A percentile compares a stretch with the other conserved stretches of the same genome.
These are phyloP conservation scores for Tetramitus jugosus DNA, from an alignment of 208 protist species.

Conservation along the genomic window DNA sequence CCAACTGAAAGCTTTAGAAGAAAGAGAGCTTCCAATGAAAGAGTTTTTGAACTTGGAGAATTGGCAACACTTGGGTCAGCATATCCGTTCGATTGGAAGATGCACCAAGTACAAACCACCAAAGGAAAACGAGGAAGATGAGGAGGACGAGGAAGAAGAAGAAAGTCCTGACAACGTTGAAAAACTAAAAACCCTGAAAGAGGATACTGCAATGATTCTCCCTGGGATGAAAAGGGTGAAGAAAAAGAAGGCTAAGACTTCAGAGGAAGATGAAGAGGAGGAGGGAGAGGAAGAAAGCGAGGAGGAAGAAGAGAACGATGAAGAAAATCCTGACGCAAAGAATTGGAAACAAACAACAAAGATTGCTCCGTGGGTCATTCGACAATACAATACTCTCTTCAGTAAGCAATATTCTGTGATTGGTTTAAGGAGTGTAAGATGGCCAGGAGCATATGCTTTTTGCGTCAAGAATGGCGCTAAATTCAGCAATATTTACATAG, in stretches of 20 bases:
- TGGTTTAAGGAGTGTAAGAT: conserved; percentile 17
- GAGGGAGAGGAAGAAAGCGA: conserved; percentile 26
- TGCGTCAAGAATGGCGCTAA: neutral
- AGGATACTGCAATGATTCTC: neutral
- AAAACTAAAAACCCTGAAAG: neutral
- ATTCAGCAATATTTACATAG: conserved; percentile 35
- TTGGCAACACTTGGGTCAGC: conserved; percentile 70
- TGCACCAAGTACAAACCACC: conserved; percentile 52
- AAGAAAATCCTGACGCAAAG: conserved; percentile 27
- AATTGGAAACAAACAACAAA: neutral
- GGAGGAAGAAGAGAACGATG: conserved; percentile 27
- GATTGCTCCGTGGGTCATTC: conserved; percentile 12
- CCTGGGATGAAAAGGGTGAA: neutral
- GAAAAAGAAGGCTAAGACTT: neutral
- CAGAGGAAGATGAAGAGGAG: neutral
- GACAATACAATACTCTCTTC: conserved; percentile 35
- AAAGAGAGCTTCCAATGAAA: neutral
- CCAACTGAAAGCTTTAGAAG: conserved; percentile 12
- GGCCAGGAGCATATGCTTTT: conserved; percentile 5
- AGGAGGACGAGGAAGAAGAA: conserved; percentile 38
- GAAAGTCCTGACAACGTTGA: neutral
- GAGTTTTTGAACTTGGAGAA: conserved; percentile 52
- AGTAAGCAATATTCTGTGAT: conserved; percentile 28
- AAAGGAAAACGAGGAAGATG: conserved; percentile 26
- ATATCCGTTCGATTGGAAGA: conserved; percentile 71